Conservation (phyloP, 2,329 filamentous ascomycete genomes). For the Chaetomiaceae sp. region DNA sequence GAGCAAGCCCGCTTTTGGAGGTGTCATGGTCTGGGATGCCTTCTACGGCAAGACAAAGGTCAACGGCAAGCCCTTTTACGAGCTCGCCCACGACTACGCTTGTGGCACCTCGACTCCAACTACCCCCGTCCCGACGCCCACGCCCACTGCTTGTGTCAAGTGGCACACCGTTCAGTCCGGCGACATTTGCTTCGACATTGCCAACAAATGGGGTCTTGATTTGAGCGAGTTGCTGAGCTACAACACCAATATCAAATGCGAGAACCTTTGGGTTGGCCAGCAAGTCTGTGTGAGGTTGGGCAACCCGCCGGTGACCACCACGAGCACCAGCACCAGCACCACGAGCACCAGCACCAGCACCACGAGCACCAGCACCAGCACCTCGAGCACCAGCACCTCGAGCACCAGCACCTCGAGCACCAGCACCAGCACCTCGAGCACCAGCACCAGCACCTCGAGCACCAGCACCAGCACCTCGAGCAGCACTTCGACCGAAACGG, state of each 20-base stretch:
- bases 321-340: neutral
- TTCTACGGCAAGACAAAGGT: constrained; percentile 20
- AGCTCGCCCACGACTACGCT: constrained; percentile 23
- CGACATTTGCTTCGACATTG: constrained; percentile 19
- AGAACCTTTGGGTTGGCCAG: constrained; percentile 2
- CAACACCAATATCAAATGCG: constrained; percentile 12
- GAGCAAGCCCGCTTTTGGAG: constrained; percentile 29
- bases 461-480: neutral
- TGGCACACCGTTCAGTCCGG: constrained; percentile 13
- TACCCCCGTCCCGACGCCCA: constrained; percentile 8
- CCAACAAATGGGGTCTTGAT: constrained; percentile 11
- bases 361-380: constrained; percentile 4
- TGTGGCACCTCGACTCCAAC: constrained; percentile 13
- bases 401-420: constrained; percentile 4
- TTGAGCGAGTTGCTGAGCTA: constrained; percentile 6
- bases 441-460: constrained; percentile 2
- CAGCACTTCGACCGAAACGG: constrained; percentile 2
- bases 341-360: constrained; percentile 10
- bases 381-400: constrained; percentile 1
- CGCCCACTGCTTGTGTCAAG: constrained; percentile 16
- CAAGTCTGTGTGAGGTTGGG: constrained; percentile 18
- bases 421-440: constrained; percentile 3
- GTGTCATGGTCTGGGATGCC: constrained; percentile 35
- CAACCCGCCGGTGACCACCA: constrained; percentile 6
- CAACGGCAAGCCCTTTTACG: constrained; percentile 23